Conservation (phyloP, 2,329 filamentous ascomycete genomes). For the Pseudogymnoascus verrucosus region DNA sequence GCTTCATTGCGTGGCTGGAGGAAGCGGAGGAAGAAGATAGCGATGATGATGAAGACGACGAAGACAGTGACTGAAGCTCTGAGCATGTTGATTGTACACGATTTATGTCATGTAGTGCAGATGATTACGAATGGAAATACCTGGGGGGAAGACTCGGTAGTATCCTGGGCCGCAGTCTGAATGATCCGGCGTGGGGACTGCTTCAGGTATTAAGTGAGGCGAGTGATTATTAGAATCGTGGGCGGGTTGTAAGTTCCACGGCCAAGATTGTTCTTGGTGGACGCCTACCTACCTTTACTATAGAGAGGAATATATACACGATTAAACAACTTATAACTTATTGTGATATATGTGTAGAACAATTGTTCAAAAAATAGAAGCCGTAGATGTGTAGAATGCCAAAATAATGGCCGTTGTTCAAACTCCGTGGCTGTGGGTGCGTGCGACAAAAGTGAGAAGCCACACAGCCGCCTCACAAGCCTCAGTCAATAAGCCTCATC, state of each 20-base stretch:
- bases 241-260: not conserved
- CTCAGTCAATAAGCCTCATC: not conserved
- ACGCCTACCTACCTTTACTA: not conserved
- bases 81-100: constrained; percentile 6
- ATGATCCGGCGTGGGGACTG: not conserved
- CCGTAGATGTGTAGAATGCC: not conserved
- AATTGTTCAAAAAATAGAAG: not conserved
- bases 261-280: not conserved
- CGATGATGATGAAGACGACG: constrained; percentile 57
- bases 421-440: not conserved
- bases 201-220: not conserved
- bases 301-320: not conserved
- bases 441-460: not conserved
- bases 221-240: not conserved
- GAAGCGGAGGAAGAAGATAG: constrained; percentile 67
- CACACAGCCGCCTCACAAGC: not conserved
- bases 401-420: not conserved
- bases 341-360: not conserved
- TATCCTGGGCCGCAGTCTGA: not conserved
- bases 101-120: not conserved
- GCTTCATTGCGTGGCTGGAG: constrained; percentile 77
- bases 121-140: not conserved
- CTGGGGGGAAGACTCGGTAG: not conserved
- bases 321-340: not conserved
- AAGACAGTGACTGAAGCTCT: constrained; percentile 38